phyloP scores from a whole-genome alignment of 176 grass and related monocot genomes.

The Oryza longistaminata region DNA sequence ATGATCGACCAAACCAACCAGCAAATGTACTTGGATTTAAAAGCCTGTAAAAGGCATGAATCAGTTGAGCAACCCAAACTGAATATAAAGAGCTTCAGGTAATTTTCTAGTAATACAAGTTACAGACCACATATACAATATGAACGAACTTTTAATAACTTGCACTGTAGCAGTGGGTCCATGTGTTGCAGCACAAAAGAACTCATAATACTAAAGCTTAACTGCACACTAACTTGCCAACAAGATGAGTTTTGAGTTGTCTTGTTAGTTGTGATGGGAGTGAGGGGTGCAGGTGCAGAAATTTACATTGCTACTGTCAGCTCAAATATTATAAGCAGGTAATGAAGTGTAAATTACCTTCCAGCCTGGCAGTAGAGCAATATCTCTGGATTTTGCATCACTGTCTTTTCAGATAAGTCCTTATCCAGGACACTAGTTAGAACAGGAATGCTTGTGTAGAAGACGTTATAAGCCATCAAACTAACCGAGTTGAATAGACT shows the following conservation, averaged over 20 bases:
- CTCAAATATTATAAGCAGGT: background rate
- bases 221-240: background rate
- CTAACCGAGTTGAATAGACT: conserved; percentile 98
- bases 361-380: conserved; percentile 92
- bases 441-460: conserved; percentile 96
- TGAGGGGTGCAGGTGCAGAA: background rate
- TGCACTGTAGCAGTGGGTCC: background rate
- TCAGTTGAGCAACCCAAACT: conserved; percentile 28
- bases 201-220: background rate
- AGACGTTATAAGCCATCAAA: conserved; percentile 98
- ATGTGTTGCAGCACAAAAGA: background rate
- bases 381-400: conserved; percentile 93
- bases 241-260: background rate
- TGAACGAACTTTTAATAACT: background rate
- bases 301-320: background rate
- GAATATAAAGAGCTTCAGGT: background rate
- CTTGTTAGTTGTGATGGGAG: background rate
- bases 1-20: conserved; percentile 96
- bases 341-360: conserved; percentile 55
- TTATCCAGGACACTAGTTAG: conserved; percentile 88
- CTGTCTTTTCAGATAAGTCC: conserved; percentile 92
- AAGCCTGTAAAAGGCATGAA: conserved; percentile 58
- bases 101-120: conserved; percentile 28
- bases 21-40: conserved; percentile 98
- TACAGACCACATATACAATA: conserved; percentile 10